Conservation (phyloP, 139 green algal species). For the Raphidocelis subcapitata region DNA sequence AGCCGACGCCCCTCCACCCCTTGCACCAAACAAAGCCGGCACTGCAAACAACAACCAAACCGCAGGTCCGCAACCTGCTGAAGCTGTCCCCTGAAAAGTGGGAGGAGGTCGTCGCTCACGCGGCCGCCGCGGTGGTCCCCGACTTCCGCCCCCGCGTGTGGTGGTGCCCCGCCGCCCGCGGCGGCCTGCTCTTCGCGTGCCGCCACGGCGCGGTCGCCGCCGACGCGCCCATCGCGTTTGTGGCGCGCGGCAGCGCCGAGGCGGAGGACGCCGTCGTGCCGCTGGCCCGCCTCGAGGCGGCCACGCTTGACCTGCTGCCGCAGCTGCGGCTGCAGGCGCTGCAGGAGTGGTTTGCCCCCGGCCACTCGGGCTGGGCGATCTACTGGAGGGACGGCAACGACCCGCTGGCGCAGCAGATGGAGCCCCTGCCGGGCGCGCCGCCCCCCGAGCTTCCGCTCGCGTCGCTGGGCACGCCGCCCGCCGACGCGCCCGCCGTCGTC, state of each 20-base stretch:
- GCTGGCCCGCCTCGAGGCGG: conserved; percentile 19
- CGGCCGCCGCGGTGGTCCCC: conserved; percentile 45
- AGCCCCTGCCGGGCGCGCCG: not conserved
- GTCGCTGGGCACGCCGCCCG: conserved; percentile 8
- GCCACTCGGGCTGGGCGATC: conserved; percentile 52
- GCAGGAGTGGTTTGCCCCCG: conserved; percentile 41
- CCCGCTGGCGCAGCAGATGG: conserved; percentile 10
- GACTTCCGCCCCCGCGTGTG: conserved; percentile 59
- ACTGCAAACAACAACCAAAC: no score
- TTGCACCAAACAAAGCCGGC: no score
- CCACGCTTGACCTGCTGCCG: conserved; percentile 39
- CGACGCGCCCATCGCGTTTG: conserved; percentile 44
- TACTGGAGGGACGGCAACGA: conserved; percentile 36
- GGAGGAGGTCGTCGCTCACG: conserved; percentile 56
- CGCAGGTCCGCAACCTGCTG: conserved; percentile 42
- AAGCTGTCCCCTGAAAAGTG: conserved; percentile 68
- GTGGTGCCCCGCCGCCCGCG: conserved; percentile 38
- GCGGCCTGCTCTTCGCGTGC: conserved; percentile 52
- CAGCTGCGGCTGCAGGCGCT: conserved; percentile 49
- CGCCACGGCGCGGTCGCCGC: conserved; percentile 52
- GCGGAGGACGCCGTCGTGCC: conserved; percentile 1
- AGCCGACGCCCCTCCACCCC: no score
- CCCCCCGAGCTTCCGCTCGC: no score
- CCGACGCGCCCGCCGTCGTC: no score
- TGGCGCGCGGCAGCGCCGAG: not conserved